Percentiles rank a stretch among this genome's conserved stretches.
These are phyloP conservation scores for Colletotrichum tanaceti DNA, from an alignment of 2,329 filamentous ascomycete genomes.

Conservation along the genomic window DNA sequence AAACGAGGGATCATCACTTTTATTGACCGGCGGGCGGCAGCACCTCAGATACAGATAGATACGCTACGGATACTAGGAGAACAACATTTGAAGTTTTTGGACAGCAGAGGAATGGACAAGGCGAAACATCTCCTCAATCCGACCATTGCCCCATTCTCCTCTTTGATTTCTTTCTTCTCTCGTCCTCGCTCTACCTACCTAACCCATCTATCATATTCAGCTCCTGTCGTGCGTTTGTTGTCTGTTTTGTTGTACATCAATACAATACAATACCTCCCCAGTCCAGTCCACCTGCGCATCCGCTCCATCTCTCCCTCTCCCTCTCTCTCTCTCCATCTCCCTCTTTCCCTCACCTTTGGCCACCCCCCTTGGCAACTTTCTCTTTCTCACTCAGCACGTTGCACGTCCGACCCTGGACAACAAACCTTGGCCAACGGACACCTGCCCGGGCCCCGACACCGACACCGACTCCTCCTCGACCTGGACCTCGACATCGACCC, in stretches of 20 bases:
- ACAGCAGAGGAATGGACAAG: slow-evolving; percentile 10
- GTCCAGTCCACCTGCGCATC: background rate
- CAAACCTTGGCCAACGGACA: background rate
- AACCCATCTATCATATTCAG: background rate
- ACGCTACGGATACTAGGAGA: background rate
- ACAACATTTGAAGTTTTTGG: background rate
- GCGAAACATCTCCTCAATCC: background rate
- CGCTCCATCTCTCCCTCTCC: no score
- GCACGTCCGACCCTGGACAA: background rate
- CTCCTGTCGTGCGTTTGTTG: slow-evolving; percentile 8
- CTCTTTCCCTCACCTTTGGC: background rate
- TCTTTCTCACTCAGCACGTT: background rate
- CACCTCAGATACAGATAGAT: background rate
- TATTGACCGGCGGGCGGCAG: background rate
- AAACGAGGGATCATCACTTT: slow-evolving; percentile 4
- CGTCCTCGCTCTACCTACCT: no score
- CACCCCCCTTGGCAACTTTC: background rate
- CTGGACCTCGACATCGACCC: background rate
- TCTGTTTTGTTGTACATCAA: slow-evolving; percentile 4
- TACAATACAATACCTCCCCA: background rate
- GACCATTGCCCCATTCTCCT: slow-evolving; percentile 9
- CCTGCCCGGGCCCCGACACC: background rate
- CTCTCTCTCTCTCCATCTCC: background rate
- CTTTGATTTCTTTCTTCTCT: background rate
- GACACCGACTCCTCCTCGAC: slow-evolving; percentile 2